Evolutionary conservation across 257 asterid species (phyloP), one percentile per base, ranked within the genome.

Genomic region (Scutellaria minor): DNA sequence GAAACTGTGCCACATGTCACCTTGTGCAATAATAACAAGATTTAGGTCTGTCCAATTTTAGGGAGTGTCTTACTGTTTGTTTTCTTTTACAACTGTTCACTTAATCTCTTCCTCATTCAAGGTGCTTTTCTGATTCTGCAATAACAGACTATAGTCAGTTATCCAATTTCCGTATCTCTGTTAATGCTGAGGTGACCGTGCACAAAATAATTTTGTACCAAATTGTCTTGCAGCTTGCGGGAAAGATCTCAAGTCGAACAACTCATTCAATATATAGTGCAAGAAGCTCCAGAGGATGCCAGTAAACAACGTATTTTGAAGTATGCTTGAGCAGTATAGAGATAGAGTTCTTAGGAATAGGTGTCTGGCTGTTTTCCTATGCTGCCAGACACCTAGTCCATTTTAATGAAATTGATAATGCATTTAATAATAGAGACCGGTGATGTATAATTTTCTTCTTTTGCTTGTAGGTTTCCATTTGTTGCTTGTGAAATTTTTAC

Each of bases 401-500:
- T 66, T 74, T 40, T 24, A 24, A 31, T 37, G 37, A 18, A 46
- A 45, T 9, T 73, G 53, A 64, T 72, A 45, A 7, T 48, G 9
- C 59, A 12, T 88, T 71, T 41, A 48, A 62, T 7, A 52, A 12
- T 52, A 66, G 56, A 64, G 20, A 66, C 68, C 50, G 65, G 41
- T 75, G 45, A 54, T 65, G 64, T 71, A 83, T 71, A 66, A 24
- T 27, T 79, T 52, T 35, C 50, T 57, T 45, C 55, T 71, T 41
- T 46, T 53, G 42, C 77, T 31, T 73, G 71, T 75, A 93, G 98
- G 86, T 88, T 91, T 50, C 97, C 97, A 22, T 91, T 93, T 80
- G 80, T 93, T 79, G 88, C 97, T 78, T 88, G 96, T 83, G 98
- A 93, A 68, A 88, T 91, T 64, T 91, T 91, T 79, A 91, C 96